phyloP scores from a whole-genome alignment of 2,329 filamentous ascomycete species.

The Neurospora crassa region DNA sequence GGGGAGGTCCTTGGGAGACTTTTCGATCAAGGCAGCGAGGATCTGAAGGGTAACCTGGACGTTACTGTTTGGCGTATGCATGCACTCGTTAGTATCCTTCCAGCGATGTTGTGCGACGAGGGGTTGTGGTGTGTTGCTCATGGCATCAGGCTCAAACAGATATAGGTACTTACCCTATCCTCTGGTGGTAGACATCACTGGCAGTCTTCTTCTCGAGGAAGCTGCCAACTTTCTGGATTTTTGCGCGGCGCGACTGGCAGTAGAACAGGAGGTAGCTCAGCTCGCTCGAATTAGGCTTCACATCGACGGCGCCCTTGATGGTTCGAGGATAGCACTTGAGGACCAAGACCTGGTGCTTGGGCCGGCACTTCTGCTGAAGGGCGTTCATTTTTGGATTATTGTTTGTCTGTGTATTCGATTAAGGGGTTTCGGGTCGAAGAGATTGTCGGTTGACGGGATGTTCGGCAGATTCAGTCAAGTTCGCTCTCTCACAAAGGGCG shows the following conservation, averaged over 20 bases:
- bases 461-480: neutral
- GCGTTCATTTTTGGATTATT: constrained; percentile 42
- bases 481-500: neutral
- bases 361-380: constrained; percentile 62
- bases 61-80: constrained; percentile 47
- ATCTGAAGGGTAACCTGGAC: constrained; percentile 94
- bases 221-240: constrained; percentile 89
- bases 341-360: constrained; percentile 93
- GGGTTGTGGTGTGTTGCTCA: neutral
- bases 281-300: constrained; percentile 94
- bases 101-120: neutral
- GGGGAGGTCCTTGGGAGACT: constrained; percentile 79
- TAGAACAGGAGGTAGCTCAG: constrained; percentile 96
- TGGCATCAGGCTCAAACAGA: neutral
- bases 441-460: neutral
- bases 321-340: constrained; percentile 94
- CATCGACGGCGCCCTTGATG: constrained; percentile 82
- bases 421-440: neutral
- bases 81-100: neutral
- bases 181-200: constrained; percentile 79
- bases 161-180: constrained; percentile 65
- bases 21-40: constrained; percentile 82
- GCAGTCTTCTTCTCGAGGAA: constrained; percentile 93
- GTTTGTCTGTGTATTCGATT: neutral
- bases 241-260: constrained; percentile 84